These are phyloP conservation scores for Dendrobium officinale DNA, from an alignment of 106 monocot genomes.

Conservation along the genomic window DNA sequence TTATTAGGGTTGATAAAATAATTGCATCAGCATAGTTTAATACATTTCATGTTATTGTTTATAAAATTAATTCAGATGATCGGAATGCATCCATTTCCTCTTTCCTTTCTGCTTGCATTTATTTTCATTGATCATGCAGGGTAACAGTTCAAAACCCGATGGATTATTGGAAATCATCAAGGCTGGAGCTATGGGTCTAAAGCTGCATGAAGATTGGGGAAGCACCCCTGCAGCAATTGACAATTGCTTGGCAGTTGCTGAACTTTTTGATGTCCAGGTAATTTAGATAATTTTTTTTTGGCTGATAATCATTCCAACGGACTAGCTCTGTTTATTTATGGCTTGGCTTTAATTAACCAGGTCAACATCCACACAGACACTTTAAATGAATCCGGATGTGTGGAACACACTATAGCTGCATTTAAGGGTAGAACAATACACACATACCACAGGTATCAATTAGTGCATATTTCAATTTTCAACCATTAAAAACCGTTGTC, in stretches of 20 bases:
- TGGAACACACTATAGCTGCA: slow-evolving; percentile 92
- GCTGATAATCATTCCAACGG: background rate
- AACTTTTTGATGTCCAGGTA: slow-evolving; percentile 86
- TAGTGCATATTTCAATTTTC: background rate
- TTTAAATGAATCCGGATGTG: slow-evolving; percentile 96
- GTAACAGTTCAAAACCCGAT: slow-evolving; percentile 86
- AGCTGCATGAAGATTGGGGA: slow-evolving; percentile 99
- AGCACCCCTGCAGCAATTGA: slow-evolving; percentile 93
- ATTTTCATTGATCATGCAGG: slow-evolving; percentile 31
- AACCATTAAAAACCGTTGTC: background rate
- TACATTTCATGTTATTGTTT: background rate
- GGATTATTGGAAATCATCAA: slow-evolving; percentile 81
- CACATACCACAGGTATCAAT: slow-evolving; percentile 90
- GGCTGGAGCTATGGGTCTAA: slow-evolving; percentile 96
- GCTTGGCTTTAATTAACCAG: slow-evolving; percentile 23
- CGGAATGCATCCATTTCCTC: background rate
- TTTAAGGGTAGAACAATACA: slow-evolving; percentile 93
- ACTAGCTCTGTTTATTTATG: slow-evolving; percentile 1
- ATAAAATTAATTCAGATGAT: background rate
- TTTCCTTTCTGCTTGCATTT: background rate
- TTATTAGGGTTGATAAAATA: background rate
- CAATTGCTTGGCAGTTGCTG: slow-evolving; percentile 84
- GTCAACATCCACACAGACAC: slow-evolving; percentile 99
- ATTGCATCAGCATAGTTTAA: background rate
- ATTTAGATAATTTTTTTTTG: background rate